Conservation (phyloP, 2,329 filamentous ascomycete genomes). For the Fusarium illudens region DNA sequence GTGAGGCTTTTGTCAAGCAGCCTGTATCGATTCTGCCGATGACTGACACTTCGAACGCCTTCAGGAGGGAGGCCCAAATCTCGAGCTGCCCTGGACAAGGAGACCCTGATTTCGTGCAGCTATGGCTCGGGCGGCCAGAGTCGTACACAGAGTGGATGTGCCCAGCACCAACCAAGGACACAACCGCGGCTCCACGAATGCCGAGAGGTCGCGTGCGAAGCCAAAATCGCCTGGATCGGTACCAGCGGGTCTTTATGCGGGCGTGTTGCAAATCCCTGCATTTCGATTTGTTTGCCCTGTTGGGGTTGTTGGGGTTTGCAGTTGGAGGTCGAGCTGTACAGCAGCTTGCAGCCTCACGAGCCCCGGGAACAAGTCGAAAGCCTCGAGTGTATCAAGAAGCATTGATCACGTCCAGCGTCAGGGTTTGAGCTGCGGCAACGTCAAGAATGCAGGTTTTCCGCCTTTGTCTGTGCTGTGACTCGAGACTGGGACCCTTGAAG, state of each 20-base stretch:
- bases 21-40: neutral
- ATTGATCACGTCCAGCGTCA: slow-evolving; percentile 4
- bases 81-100: neutral
- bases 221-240: slow-evolving; percentile 42
- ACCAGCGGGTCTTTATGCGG: slow-evolving; percentile 33
- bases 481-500: slow-evolving; percentile 13
- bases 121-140: neutral
- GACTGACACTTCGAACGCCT: neutral
- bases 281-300: slow-evolving; percentile 34
- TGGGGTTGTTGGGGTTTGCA: slow-evolving; percentile 27
- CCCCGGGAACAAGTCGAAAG: neutral
- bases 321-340: slow-evolving; percentile 18
- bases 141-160: slow-evolving; percentile 3
- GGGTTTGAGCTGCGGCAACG: neutral
- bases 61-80: neutral
- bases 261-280: slow-evolving; percentile 39
- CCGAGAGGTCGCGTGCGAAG: slow-evolving; percentile 41
- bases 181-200: slow-evolving; percentile 27
- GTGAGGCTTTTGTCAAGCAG: slow-evolving; percentile 26
- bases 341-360: slow-evolving; percentile 13
- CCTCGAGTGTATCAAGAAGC: slow-evolving; percentile 18
- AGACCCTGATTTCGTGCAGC: neutral
- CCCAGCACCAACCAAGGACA: slow-evolving; percentile 11
- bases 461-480: slow-evolving; percentile 16
- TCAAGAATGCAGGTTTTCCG: neutral